These are phyloP conservation scores for Aspergillus sp. DNA, from an alignment of 2,329 filamentous ascomycete species.

Conservation along the genomic window DNA sequence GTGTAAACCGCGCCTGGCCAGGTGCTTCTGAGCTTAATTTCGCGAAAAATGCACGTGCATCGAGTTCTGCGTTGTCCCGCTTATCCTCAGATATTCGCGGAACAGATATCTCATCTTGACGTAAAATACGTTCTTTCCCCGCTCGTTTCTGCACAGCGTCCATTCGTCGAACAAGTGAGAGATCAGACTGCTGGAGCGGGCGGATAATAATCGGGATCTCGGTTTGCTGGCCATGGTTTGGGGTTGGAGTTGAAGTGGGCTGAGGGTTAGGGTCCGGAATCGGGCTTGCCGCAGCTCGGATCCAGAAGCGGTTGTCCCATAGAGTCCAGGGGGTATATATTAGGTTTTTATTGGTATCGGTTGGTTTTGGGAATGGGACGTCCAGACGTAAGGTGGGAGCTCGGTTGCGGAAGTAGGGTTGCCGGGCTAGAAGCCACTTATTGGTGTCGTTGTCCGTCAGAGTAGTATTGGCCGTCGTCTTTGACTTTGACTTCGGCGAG, in stretches of 20 bases:
- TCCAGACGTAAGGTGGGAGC: slow-evolving; percentile 28
- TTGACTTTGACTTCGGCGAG: background rate
- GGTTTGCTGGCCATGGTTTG: background rate
- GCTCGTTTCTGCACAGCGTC: background rate
- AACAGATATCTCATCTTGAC: background rate
- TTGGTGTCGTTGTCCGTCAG: background rate
- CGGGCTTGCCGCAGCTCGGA: slow-evolving; percentile 44
- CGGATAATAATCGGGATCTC: slow-evolving; percentile 43
- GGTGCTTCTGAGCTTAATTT: slow-evolving; percentile 37
- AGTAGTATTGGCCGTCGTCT: background rate
- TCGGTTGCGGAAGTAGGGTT: slow-evolving; percentile 39
- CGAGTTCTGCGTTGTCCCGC: background rate
- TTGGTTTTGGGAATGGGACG: slow-evolving; percentile 16
- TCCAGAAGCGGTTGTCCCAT: slow-evolving; percentile 63
- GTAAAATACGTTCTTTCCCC: background rate
- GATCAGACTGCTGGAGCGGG: slow-evolving; percentile 40
- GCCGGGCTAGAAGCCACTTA: slow-evolving; percentile 45
- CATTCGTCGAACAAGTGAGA: slow-evolving; percentile 24
- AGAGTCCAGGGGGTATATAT: slow-evolving; percentile 41
- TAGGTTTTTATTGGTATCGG: background rate
- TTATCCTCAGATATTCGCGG: background rate
- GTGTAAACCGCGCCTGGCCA: slow-evolving; percentile 45
- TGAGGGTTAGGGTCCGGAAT: background rate
- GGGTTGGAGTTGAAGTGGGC: background rate
- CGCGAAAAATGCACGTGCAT: background rate